These are phyloP conservation scores for Aspergillus hancockii DNA, from an alignment of 495 filamentous ascomycete genomes.

Conservation along the genomic window DNA sequence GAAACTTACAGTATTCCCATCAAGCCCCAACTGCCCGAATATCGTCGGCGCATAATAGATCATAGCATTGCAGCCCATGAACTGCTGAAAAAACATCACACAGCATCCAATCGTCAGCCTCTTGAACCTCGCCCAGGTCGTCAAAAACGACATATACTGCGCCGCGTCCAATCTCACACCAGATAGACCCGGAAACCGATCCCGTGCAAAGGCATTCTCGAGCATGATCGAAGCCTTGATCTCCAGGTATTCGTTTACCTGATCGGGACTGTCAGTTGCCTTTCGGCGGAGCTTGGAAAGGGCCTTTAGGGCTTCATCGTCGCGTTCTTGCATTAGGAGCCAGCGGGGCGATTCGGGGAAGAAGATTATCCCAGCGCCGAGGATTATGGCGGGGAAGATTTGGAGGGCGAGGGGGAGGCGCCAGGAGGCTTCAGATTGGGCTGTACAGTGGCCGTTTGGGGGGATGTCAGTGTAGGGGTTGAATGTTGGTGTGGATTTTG, in stretches of 20 bases:
- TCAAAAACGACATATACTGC: conserved; percentile 67
- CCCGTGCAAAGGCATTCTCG: conserved; percentile 71
- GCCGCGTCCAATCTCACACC: conserved; percentile 52
- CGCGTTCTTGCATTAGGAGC: conserved; percentile 72
- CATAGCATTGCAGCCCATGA: conserved; percentile 63
- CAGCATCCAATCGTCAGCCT: conserved; percentile 74
- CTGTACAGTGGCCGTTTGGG: conserved; percentile 31
- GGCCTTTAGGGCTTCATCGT: conserved; percentile 68
- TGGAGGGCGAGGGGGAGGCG: conserved; percentile 66
- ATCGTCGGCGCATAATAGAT: conserved; percentile 76
- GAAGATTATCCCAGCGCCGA: conserved; percentile 73
- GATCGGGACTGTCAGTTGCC: conserved; percentile 53
- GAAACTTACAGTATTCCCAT: conserved; percentile 45
- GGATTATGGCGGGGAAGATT: conserved; percentile 57
- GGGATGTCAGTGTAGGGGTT: conserved; percentile 47
- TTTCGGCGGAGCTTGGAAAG: conserved; percentile 64
- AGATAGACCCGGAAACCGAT: conserved; percentile 67
- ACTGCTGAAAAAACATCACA: conserved; percentile 82
- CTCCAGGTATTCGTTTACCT: conserved; percentile 78
- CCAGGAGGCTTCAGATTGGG: conserved; percentile 71
- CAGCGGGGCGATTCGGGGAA: conserved; percentile 83
- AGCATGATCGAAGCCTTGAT: conserved; percentile 79
- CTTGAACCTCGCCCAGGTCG: conserved; percentile 71
- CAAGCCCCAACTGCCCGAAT: conserved; percentile 68
- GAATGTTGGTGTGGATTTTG: conserved; percentile 38